These are phyloP conservation scores for Phytophthora megakarya DNA, from an alignment of 352 stramenopile species.

Conservation along the genomic window DNA sequence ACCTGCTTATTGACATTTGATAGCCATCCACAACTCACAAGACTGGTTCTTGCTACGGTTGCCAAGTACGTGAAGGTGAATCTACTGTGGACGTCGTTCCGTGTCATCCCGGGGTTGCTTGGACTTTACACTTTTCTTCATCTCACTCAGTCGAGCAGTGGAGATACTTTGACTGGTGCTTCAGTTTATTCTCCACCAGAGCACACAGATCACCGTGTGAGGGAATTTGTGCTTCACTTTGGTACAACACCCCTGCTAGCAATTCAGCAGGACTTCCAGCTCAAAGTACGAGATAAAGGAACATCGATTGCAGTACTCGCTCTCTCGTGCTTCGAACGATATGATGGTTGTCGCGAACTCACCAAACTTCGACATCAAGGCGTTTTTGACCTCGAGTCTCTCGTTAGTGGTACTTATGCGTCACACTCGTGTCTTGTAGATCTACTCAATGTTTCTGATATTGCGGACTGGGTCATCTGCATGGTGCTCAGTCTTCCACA, in stretches of 20 bases:
- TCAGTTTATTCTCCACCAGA: conserved; percentile 39
- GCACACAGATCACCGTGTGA: conserved; percentile 42
- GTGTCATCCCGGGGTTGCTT: conserved; percentile 47
- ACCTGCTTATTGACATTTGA: conserved; percentile 46
- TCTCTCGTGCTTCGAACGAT: conserved; percentile 63
- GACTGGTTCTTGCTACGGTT: conserved; percentile 56
- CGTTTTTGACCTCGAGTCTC: conserved; percentile 52
- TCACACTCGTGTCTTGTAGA: conserved; percentile 31
- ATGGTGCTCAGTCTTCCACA: conserved; percentile 57
- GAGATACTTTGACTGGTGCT: not conserved
- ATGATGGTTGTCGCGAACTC: conserved; percentile 52
- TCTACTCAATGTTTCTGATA: conserved; percentile 21
- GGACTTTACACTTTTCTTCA: conserved; percentile 51
- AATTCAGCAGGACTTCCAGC: conserved; percentile 64
- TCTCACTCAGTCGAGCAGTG: conserved; percentile 6
- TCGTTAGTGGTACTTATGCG: conserved; percentile 37
- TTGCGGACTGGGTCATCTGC: conserved; percentile 62
- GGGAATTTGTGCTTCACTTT: conserved; percentile 69
- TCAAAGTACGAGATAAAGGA: conserved; percentile 35
- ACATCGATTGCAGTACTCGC: conserved; percentile 41
- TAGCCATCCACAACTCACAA: conserved; percentile 58
- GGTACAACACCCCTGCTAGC: conserved; percentile 55
- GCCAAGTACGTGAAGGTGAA: conserved; percentile 66
- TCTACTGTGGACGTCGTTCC: conserved; percentile 61
- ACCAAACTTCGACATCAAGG: conserved; percentile 53